Evolutionary conservation across 345 rosid genomes (phyloP), one percentile per base, ranked within the genome.

Genomic region (Tarenaya hassleriana): DNA sequence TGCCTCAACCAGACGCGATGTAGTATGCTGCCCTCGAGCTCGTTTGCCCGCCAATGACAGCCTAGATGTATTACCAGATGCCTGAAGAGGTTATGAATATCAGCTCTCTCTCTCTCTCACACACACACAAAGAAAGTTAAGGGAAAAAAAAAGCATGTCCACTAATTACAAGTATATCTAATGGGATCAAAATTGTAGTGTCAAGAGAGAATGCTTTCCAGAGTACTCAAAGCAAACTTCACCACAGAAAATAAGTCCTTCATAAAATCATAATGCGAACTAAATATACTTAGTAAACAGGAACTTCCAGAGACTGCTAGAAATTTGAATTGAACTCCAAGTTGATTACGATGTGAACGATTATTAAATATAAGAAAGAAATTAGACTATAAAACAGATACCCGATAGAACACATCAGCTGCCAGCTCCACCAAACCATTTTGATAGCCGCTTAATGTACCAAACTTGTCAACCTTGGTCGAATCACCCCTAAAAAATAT

Each of bases 341-440:
- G 29, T 24, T 24, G 29, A 24, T 24, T 24, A 5, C 29, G 3
- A 24, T 35, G 43, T 27, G 16, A 53, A 39, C 27, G n/a, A 52
- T 14, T 61, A 32, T 45, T 52, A 21, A 16, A 29, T 34, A 31
- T 8, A 44, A 52, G 38, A 45, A 58, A 18, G 59, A 57, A 45
- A 56, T 16, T 18, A 42, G 41, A 40, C 35, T 13, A 31, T 27
- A 50, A 47, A 40, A 45, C 42, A 56, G 29, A 47, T 75, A 86
- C 98, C 88, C 71, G 73, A 72, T 82, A 84, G 51, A 91, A 68
- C 34, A 80, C 77, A 19, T 75, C 76, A 44, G 96, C 85, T 18
- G 89, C 95, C 41, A 91, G 82, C 69, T 87, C 84, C 69, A 82
- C 84, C 74, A 87, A 57, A 64, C 78, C 69, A 72, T 65, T 64